phyloP scores from a whole-genome alignment of 352 stramenopile species.

The Pythium brachiatum region DNA sequence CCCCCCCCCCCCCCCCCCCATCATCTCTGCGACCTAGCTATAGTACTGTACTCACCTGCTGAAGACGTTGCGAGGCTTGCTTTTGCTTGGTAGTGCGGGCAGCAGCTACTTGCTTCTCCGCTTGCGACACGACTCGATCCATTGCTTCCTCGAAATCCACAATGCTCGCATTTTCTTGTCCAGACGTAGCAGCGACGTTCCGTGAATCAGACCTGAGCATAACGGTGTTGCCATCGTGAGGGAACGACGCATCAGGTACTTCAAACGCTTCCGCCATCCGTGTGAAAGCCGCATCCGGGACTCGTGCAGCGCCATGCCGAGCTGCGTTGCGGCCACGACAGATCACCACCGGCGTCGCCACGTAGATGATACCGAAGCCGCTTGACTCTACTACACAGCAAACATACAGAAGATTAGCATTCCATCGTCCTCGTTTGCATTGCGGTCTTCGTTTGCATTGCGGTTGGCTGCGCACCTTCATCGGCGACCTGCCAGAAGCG shows the following conservation, averaged over 20 bases:
- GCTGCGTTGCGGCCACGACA: conserved; percentile 45
- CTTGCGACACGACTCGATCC: not conserved
- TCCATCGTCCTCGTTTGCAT: not conserved
- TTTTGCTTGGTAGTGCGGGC: not conserved
- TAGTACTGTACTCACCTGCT: not conserved
- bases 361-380: conserved; percentile 20
- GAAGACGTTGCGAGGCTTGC: not conserved
- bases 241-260: conserved; percentile 9
- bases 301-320: conserved; percentile 20
- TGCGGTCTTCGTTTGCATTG: too few relatives aligned
- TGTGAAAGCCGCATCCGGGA: conserved; percentile 46
- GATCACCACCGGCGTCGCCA: conserved; percentile 14
- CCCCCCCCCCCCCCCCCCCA: too few relatives aligned
- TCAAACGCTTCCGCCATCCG: conserved; percentile 55
- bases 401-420: too few relatives aligned
- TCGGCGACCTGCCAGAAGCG: conserved; percentile 54
- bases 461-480: conserved; percentile 30
- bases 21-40: too few relatives aligned
- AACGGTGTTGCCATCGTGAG: conserved; percentile 26
- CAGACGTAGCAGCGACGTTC: not conserved
- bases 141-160: not conserved
- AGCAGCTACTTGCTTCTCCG: not conserved
- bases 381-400: not conserved
- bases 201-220: not conserved
- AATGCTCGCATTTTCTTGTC: not conserved